These are phyloP conservation scores for Mycoemilia scoparia DNA, from an alignment of 192 early-diverging fungal genomes.

Conservation along the genomic window DNA sequence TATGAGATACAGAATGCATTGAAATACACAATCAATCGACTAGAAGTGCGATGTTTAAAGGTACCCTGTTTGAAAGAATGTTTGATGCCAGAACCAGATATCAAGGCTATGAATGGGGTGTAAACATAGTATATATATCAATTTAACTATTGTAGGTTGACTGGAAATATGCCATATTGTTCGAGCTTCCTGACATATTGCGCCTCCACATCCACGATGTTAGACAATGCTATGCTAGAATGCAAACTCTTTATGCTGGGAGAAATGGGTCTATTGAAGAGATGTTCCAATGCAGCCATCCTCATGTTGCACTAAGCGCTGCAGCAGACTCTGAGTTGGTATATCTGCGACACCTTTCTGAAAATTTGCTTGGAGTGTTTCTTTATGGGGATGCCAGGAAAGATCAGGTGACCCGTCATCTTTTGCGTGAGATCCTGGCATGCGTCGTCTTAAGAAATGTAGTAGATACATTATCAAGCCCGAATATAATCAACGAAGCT, in stretches of 20 bases:
- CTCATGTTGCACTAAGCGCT: conserved; percentile 19
- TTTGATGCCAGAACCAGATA: too few species aligned
- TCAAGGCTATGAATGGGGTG: too few species aligned
- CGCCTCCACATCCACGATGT: conserved; percentile 22
- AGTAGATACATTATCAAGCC: conserved; percentile 18
- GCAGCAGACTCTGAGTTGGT: conserved; percentile 26
- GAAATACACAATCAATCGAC: too few species aligned
- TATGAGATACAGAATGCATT: too few species aligned
- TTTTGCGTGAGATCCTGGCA: conserved; percentile 24
- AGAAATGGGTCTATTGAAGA: conserved; percentile 20
- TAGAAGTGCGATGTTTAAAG: too few species aligned
- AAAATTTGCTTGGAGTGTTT: conserved; percentile 17
- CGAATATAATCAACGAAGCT: conserved; percentile 23
- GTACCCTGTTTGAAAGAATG: too few species aligned
- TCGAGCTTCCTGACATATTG: conserved; percentile 20
- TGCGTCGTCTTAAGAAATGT: conserved; percentile 29
- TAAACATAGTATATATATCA: too few species aligned
- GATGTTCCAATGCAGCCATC: conserved; percentile 26
- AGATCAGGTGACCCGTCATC: conserved; percentile 18
- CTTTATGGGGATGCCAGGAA: conserved; percentile 21
- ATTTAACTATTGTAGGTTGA: too few species aligned
- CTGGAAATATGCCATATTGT: conserved; percentile 21
- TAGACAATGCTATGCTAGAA: conserved; percentile 18
- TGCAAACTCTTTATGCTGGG: conserved; percentile 22
- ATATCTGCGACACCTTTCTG: conserved; percentile 19